phyloP scores from a whole-genome alignment of 1,284 basidiomycete genomes.

The Leccinum fallax region DNA sequence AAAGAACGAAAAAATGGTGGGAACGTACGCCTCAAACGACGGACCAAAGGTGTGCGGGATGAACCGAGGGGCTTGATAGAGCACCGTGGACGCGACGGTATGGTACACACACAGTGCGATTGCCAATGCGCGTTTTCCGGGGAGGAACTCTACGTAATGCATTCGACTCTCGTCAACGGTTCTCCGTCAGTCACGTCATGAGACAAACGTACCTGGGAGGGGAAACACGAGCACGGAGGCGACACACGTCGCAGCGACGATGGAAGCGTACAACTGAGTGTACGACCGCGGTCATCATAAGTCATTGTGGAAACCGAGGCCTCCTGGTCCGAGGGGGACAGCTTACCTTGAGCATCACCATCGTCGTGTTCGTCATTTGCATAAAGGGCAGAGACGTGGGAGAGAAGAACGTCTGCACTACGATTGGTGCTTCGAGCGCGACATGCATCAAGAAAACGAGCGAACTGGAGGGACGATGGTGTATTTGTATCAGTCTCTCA shows the following conservation, averaged over 20 bases:
- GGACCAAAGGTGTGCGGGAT: conserved; percentile 73
- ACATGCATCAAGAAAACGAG: conserved; percentile 75
- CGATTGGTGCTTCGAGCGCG: conserved; percentile 74
- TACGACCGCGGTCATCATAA: background rate
- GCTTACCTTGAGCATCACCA: conserved; percentile 71
- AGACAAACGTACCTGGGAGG: conserved; percentile 53
- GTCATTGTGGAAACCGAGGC: background rate
- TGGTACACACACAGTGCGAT: conserved; percentile 79
- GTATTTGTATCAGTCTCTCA: background rate
- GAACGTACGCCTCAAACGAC: conserved; percentile 57
- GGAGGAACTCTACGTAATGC: conserved; percentile 63
- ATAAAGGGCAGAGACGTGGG: conserved; percentile 68
- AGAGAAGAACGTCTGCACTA: conserved; percentile 70
- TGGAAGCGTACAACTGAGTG: conserved; percentile 61
- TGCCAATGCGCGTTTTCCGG: conserved; percentile 81
- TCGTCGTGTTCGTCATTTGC: conserved; percentile 77
- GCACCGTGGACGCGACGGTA: conserved; percentile 68
- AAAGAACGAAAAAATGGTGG: conserved; percentile 38
- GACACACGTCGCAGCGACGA: conserved; percentile 60
- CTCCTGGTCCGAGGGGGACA: background rate
- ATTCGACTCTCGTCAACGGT: background rate
- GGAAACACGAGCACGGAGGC: conserved; percentile 60
- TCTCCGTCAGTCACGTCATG: too few relatives aligned
- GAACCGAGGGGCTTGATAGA: conserved; percentile 77
- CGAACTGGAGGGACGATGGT: conserved; percentile 40